A percentile compares a stretch with the other conserved stretches of the same genome.
phyloP scores from a whole-genome alignment of 805 yeast genomes.

The Candida awuae region DNA sequence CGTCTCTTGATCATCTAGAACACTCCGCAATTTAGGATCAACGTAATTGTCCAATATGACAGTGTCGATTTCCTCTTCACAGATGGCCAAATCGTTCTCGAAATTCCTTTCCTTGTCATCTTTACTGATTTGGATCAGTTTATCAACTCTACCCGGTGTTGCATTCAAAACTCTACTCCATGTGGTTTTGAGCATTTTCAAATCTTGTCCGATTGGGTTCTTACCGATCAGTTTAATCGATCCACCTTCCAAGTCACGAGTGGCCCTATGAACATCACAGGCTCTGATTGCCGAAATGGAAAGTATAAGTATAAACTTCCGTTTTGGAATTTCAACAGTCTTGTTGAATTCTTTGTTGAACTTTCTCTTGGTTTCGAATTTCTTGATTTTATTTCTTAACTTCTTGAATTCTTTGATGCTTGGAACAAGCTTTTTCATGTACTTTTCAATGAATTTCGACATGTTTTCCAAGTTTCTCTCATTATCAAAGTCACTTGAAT shows the following conservation, averaged over 20 bases:
- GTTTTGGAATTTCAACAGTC: conserved; percentile 21
- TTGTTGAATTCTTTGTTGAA: conserved; percentile 22
- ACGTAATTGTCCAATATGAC: conserved; percentile 55
- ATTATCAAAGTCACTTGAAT: conserved; percentile 50
- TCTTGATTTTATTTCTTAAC: conserved; percentile 25
- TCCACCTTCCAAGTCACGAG: conserved; percentile 36
- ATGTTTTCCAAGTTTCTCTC: conserved; percentile 50
- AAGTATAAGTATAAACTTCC: conserved; percentile 43
- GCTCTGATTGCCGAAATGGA: conserved; percentile 80
- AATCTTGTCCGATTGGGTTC: conserved; percentile 61
- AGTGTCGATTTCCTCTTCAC: conserved; percentile 38
- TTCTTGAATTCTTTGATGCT: conserved; percentile 20
- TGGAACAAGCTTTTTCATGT: conserved; percentile 41
- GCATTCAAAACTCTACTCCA: conserved; percentile 47
- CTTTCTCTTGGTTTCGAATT: conserved; percentile 18
- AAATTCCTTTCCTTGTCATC: conserved; percentile 4
- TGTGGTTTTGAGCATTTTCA: conserved; percentile 36
- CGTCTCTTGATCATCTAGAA: conserved; percentile 52
- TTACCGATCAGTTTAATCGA: conserved; percentile 68
- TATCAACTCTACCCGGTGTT: conserved; percentile 53
- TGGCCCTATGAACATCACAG: conserved; percentile 72
- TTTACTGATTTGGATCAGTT: conserved; percentile 12
- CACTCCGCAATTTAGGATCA: conserved; percentile 50
- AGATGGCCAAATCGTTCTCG: conserved; percentile 33
- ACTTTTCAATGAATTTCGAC: conserved; percentile 43